Conservation (phyloP, 129 eudicot species). For the Saussurea involucrata region DNA sequence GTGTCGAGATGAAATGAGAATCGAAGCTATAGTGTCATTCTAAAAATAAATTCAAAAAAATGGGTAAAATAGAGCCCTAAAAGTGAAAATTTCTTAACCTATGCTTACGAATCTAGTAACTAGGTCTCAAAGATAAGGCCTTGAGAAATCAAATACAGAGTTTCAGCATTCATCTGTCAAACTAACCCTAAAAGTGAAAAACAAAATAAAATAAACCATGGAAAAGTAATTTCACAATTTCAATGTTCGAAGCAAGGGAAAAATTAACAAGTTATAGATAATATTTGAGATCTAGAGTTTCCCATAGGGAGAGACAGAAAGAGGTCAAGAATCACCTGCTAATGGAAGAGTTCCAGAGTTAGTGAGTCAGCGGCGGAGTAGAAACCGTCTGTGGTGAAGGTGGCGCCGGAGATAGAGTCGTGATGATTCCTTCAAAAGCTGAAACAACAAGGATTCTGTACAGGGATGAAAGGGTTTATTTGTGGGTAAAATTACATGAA, state of each 20-base stretch:
- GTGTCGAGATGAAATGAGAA: not conserved
- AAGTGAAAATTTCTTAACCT: too few relatives aligned
- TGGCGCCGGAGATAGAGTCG: conserved; percentile 8
- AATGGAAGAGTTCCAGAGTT: not conserved
- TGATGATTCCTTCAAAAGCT: not conserved
- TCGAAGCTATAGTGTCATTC: not conserved
- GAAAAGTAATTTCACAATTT: not conserved
- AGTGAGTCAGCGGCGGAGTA: not conserved
- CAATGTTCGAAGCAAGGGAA: not conserved
- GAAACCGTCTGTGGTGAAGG: not conserved
- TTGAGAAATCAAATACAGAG: not conserved
- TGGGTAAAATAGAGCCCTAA: too few relatives aligned
- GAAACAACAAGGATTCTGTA: not conserved
- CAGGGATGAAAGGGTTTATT: not conserved
- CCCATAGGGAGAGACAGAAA: not conserved
- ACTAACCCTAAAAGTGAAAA: not conserved
- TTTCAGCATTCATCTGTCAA: not conserved
- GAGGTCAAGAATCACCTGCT: not conserved
- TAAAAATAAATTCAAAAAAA: not conserved
- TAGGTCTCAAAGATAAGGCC: not conserved
- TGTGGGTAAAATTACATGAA: too few relatives aligned
- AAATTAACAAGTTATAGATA: not conserved
- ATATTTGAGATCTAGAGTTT: not conserved
- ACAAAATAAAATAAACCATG: not conserved
- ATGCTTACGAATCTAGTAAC: not conserved